phyloP scores from a whole-genome alignment of 345 rosid genomes.

The Hibiscus trionum region DNA sequence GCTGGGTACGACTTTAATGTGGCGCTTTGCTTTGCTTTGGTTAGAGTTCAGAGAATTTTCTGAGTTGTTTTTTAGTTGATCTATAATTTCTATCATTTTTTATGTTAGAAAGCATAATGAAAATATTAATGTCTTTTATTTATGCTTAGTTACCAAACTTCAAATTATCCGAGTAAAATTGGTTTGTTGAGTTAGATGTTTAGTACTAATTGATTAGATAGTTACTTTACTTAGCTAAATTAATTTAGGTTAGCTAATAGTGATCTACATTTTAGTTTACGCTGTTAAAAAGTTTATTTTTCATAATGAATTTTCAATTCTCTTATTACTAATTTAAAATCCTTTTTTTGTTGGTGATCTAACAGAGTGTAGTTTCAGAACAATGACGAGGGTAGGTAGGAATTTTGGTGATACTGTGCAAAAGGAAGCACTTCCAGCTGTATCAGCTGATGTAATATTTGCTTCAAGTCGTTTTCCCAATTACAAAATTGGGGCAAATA shows the following conservation, averaged over 20 bases:
- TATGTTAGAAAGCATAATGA: neutral
- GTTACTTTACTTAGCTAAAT: neutral
- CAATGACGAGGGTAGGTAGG: slow-evolving; percentile 69
- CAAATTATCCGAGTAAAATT: neutral
- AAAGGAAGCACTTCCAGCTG: slow-evolving; percentile 56
- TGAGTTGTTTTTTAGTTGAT: neutral
- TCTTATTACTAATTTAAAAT: slow-evolving; percentile 12
- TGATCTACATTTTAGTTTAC: slow-evolving; percentile 15
- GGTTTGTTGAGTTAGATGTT: neutral
- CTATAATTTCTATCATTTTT: neutral
- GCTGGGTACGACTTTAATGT: neutral
- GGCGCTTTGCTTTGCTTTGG: neutral
- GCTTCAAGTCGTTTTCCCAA: slow-evolving; percentile 79
- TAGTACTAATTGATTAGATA: too few species aligned
- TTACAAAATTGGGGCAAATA: slow-evolving; percentile 69
- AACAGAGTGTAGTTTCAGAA: slow-evolving; percentile 12
- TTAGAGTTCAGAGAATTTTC: neutral
- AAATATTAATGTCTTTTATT: neutral
- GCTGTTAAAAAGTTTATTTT: slow-evolving; percentile 1
- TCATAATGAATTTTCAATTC: slow-evolving; percentile 2
- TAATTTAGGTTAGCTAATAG: slow-evolving; percentile 10
- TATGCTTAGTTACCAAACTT: neutral
- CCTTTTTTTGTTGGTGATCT: slow-evolving; percentile 9
- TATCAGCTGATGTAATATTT: slow-evolving; percentile 79
- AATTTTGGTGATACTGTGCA: slow-evolving; percentile 60